These are phyloP conservation scores for Gossypium aridum DNA, from an alignment of 441 rosid species.

Conservation along the genomic window DNA sequence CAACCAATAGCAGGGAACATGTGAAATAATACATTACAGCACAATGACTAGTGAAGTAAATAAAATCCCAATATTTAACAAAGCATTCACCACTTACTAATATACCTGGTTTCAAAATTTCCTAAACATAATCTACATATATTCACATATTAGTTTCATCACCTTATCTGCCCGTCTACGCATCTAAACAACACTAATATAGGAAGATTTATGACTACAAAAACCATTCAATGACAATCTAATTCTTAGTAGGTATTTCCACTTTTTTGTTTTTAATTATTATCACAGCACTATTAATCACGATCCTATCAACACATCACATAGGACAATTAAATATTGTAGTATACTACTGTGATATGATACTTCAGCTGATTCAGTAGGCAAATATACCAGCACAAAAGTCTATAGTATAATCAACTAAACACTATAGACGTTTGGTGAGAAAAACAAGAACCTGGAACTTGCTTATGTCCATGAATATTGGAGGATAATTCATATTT, in stretches of 20 bases:
- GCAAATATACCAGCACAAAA: neutral
- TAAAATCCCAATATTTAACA: neutral
- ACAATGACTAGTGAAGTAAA: neutral
- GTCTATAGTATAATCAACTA: neutral
- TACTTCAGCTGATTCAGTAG: neutral
- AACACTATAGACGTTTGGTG: neutral
- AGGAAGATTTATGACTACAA: neutral
- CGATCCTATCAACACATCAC: neutral
- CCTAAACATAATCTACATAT: neutral
- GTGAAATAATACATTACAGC: neutral
- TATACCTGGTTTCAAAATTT: neutral
- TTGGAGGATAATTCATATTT: neutral
- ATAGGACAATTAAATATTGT: neutral
- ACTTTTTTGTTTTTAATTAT: neutral
- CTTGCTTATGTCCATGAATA: neutral
- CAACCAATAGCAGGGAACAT: neutral
- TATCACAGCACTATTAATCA: neutral
- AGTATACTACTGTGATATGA: neutral
- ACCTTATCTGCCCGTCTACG: neutral
- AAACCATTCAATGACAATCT: neutral
- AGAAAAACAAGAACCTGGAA: neutral
- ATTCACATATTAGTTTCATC: neutral
- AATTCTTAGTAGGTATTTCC: neutral
- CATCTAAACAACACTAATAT: neutral
- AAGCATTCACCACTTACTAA: neutral